Base-by-base conservation (phyloP, 768 basidiomycete genomes). In the Lactarius sanguifluus region DNA sequence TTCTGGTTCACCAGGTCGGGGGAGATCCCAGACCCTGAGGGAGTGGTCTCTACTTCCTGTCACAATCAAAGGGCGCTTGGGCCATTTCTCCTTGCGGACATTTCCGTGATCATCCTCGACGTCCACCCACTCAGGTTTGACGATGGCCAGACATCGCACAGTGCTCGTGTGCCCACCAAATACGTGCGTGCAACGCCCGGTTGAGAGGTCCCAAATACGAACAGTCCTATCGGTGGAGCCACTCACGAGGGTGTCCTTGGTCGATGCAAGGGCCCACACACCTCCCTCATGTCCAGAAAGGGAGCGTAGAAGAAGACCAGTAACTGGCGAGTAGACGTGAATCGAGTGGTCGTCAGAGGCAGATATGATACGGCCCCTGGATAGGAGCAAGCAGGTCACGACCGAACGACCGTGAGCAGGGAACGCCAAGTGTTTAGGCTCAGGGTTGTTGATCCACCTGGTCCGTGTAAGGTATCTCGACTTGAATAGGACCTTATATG, bases 261-360 rank as follows among this genome's bases (percentile, higher is more conserved):
- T 92, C 41, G 90, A 89, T 5, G 91, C 91, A n/a, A 98, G 80
- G 18, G 96, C 95, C 96, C 96, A 98, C 1, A 98, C 94, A 20
- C 96, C 96, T 59, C 96, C 96, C 71, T 94, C 92, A 72, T 98
- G 96, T 3, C 96, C 96, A 65, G 91, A 83, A 52, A 98, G 82
- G 1, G 88, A 85, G 50, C 84, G 86, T 5, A 89, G 76, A 25
- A 92, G 83, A 43, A 85, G 82, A 15, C 96, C 96, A 0, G 89
- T 91, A 32, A 83, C 75, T n/a, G 93, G 95, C 28, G 89, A 90
- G 75, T 96, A 98, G 56, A 99, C 87, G 73, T 96, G 92, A 73
- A 98, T 97, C 4, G 94, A 92, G 72, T 98, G 94, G 77, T 98
- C 96, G 76, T 99, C 96, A 0, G 94, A 96, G 13, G 96, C 96